Base-by-base conservation (phyloP, 1,284 basidiomycete genomes). In the Cryptococcus hybrid region DNA sequence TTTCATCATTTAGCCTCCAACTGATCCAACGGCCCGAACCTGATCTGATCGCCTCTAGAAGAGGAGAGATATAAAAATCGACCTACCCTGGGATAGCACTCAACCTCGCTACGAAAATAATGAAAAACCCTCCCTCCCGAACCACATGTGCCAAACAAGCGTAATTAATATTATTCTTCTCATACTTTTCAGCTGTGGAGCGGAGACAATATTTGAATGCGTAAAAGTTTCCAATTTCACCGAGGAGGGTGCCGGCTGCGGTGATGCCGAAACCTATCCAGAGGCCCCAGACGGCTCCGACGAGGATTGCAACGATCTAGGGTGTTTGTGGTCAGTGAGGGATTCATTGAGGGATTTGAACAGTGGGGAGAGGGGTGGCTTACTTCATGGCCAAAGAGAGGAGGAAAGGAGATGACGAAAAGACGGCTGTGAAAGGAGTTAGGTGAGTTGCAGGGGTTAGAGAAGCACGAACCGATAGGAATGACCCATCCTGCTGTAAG, bases 81-180 rank as follows among this genome's bases (percentile, higher is more conserved):
- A 67, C 71, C 62, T 47, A 77, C 73, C 88, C 88, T 0, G 90
- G 90, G 52, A 91, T 89, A n/a, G 87, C 88, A 63, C 86, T 88
- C 55, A 89, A 79, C 35, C 89, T 83, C 6, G 85, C 86, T 46
- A 88, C 82, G 35, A 90, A 80, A 1, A 88, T 86, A 64, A 91
- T 84, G 69, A 81, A 84, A 77, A 92, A 89, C 0, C 89, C 89
- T 15, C 90, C 90, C 30, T 89, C 86, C 5, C 88, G 81, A 5
- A 92, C 85, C 44, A 89, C 86, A 60, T 84, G 82, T 0, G 88
- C 87, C 45, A 92, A 81, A 71, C 88, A 89, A 3, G 85, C 89
- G 73, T 92, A 93, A 39, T 81, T 80, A 40, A 90, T 79, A 57
- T 87, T 87, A 35, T 82, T 85, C 65, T 82, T 79, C 77, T 92